Base-by-base conservation (phyloP, 768 basidiomycete species). In the Galerina sulciceps region DNA sequence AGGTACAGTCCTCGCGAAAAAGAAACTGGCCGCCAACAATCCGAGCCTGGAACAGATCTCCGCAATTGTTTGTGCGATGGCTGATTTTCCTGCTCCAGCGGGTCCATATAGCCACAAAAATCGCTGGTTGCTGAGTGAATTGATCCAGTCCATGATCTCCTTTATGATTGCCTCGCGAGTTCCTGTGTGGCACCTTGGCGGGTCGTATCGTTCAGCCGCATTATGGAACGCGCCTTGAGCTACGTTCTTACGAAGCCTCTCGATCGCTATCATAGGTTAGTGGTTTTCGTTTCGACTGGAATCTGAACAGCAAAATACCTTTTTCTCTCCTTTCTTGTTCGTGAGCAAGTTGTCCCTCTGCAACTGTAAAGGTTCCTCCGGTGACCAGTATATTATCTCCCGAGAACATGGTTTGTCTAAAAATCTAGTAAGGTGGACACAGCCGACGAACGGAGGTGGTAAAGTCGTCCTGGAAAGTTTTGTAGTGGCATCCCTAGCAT, bases 21-120 rank as follows among this genome's bases (percentile, higher is more conserved):
- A 62, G 48, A 59, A 63, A 54, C 58, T 59, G 15, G 37, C 54
- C 10, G 43, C 53, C n/a, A 63, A 49, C 4, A 38, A 22, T 2
- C 44, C 50, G 4, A 26, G 8, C 5, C 53, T 37, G 13, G 31
- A 22, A 10, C 42, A 59, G 10, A 55, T 14, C 13, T 62, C 59
- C n/a, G 70, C 67, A 17, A 69, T 63, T 5, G 70, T 68, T 22
- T 65, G 69, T 10, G 65, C 64, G 11, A 73, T 63, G 5, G 69
- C 66, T 3, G 70, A 68, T 53, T 73, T 73, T 3, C 70, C 70
- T n/a, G 65, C 58, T 2, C 72, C 72, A 8, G 65, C 70, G 47
- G 68, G 53, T 10, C 64, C 70, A 44, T 64, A 58, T 18, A 71
- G 45, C 66, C 70, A 67, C n/a, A 67, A 36, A 4, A 60, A 47